phyloP scores from a whole-genome alignment of 495 filamentous ascomycete species.

The Annulohypoxylon stygium region DNA sequence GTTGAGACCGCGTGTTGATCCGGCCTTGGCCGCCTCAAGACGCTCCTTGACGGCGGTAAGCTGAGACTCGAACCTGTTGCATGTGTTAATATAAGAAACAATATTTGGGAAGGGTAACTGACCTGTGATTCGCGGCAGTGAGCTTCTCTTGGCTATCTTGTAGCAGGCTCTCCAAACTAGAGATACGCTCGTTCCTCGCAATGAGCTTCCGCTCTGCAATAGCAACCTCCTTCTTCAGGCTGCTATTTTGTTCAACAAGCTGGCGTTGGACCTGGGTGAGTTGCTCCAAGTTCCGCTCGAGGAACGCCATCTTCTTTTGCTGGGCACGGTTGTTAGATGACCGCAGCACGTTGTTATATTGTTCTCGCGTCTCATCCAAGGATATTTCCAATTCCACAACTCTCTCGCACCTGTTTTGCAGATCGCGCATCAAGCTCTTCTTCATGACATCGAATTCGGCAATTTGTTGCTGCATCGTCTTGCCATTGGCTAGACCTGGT shows the following conservation, averaged over 20 bases:
- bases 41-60: constrained; percentile 97
- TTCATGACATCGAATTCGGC: constrained; percentile 99
- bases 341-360: constrained; percentile 97
- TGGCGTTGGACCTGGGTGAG: constrained; percentile 96
- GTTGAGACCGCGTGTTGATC: constrained; percentile 83
- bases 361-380: constrained; percentile 94
- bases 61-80: constrained; percentile 90
- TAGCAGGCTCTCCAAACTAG: constrained; percentile 88
- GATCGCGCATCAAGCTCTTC: constrained; percentile 97
- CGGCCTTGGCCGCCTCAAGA: constrained; percentile 92
- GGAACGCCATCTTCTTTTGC: constrained; percentile 99
- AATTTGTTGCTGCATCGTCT: constrained; percentile 97
- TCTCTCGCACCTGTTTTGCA: constrained; percentile 97
- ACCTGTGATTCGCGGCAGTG: constrained; percentile 95
- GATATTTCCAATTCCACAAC: constrained; percentile 98
- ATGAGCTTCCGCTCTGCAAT: constrained; percentile 98
- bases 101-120: constrained; percentile 54
- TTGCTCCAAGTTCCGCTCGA: constrained; percentile 98
- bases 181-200: constrained; percentile 95
- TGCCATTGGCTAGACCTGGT: constrained; percentile 75
- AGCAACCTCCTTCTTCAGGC: constrained; percentile 97
- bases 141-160: constrained; percentile 98
- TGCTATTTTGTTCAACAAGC: constrained; percentile 96
- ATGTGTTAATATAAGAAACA: constrained; percentile 29
- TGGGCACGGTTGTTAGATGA: constrained; percentile 97